Base-by-base conservation (phyloP, 2,329 filamentous ascomycete species). In the Cladophialophora yegresii region DNA sequence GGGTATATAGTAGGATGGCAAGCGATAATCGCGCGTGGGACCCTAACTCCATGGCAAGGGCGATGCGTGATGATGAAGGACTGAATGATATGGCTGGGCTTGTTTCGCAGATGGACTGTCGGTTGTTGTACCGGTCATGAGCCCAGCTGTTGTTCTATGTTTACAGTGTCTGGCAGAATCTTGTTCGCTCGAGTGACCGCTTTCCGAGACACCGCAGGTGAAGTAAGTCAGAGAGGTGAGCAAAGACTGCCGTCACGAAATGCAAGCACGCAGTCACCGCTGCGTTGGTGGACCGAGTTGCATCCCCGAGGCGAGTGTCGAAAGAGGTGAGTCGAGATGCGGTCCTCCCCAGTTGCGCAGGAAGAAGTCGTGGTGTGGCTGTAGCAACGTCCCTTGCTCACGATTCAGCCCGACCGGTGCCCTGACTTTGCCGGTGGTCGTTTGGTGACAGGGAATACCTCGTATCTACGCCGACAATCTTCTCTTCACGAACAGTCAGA, bases 1-100 rank as follows among this genome's bases (percentile, higher is more conserved):
- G 59, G 6, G 49, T 36, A 23, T 50, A 30, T n/a, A 64, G 33
- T 3, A 55, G 75, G 22, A 61, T 49, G 22, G 36, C 54, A 40
- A 67, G n/a, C 4, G 49, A 61, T 32, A 60, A 26, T 10, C 23
- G 56, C 26, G 22, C 13, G 3, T 22, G 32, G 40, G 33, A 54
- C 20, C 62, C 55, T 32, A 43, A 30, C 36, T 59, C 47, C 65
- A 67, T 67, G 22, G 33, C 30, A 32, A 2, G 23, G 36, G n/a
- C 23, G 10, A 20, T 54, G 26, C 6, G 20, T 22, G 33, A n/a
- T 22, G 13, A 16, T 30, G 36, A 33, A n/a, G 51, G n/a, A 28
- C 28, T n/a, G 9, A n/a, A 33, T 30, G 32, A 47, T 45, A 23
- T 33, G 33, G 22, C 32, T 3, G 32, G 20, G n/a, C n/a, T 12